phyloP scores from a whole-genome alignment of 768 basidiomycete species.

The Tubosaeta brunneosetosa region DNA sequence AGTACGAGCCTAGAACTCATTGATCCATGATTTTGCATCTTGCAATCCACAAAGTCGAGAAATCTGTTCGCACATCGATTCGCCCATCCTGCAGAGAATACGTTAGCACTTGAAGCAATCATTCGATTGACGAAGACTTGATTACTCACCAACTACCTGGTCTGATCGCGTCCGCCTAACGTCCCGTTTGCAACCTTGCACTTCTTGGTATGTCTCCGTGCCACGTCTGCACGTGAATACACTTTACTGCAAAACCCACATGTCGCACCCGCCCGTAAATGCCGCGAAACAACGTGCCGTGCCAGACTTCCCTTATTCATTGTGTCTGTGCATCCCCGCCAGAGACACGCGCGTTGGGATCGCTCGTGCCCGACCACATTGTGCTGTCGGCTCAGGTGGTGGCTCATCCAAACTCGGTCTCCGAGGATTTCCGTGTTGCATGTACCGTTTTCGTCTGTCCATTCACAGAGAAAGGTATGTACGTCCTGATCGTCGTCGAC shows the following conservation, averaged over 20 bases:
- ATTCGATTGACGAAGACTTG: neutral
- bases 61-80: too few species aligned
- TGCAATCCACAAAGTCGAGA: too few species aligned
- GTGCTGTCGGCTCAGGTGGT: conserved; percentile 19
- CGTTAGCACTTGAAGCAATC: neutral
- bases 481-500: conserved; percentile 9
- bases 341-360: conserved; percentile 12
- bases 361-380: conserved; percentile 19
- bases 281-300: conserved; percentile 23
- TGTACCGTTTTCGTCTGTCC: conserved; percentile 16
- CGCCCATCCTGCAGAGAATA: too few species aligned
- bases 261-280: conserved; percentile 16
- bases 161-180: neutral
- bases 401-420: conserved; percentile 21
- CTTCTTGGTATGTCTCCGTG: conserved; percentile 23
- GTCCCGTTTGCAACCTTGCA: conserved; percentile 23
- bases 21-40: neutral
- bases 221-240: conserved; percentile 25
- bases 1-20: neutral
- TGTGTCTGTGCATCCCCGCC: conserved; percentile 19
- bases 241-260: conserved; percentile 23
- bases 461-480: conserved; percentile 13
- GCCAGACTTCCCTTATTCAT: conserved; percentile 27
- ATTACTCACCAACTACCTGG: neutral
- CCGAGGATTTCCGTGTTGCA: conserved; percentile 19